Evolutionary conservation across 2,329 filamentous ascomycete species (phyloP), one percentile per base, ranked within the genome.

Genomic region (Aspergillus hortae): DNA sequence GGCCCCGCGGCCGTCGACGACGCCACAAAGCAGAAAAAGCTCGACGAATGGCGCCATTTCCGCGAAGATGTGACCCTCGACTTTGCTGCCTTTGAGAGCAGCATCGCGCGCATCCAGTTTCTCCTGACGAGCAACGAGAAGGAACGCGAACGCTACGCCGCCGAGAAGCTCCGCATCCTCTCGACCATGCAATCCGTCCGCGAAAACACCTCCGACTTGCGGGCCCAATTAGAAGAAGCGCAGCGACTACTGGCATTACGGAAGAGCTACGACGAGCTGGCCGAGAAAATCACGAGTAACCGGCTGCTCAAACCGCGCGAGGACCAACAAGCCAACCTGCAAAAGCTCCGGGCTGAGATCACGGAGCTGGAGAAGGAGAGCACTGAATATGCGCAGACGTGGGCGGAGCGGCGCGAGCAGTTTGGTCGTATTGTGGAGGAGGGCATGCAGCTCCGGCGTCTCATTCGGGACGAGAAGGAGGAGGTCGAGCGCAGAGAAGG

Each of bases 401-500:
- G 92, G 92, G 78, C 82, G 40, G 91, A 95, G 72, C 81, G 92
- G 36, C 79, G 88, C 56, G 88, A 90, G 61, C 90, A 96, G 72
- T 96, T 96, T 70, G 89, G 87, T 52, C 82, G 84, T 51, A 92
- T 97, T 63, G 89, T 96, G 67, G 89, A 92, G 54, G 92, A 96
- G 75, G 90, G 90, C n/a, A 88, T 89, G 82, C 80, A 89, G 57
- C 80, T 97, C 69, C 79, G 92, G 52, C 81, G 89, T 45, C 80
- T 95, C 68, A 96, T 97, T 65, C 85, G 91, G 55, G 92, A 96
- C 65, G 92, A 96, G 77, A 95, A 96, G 74, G 92, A 96, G 69
- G 91, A 96, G 72, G 89, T 94, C 0, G 91, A 96, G 72, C 80
- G 90, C 40, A 82, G 90, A 49, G 90, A 95, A 70, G 90, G 90